Evolutionary conservation across 148 eudicot species (phyloP), one percentile per base, ranked within the genome.

Genomic region (Polygonum maritimum): DNA sequence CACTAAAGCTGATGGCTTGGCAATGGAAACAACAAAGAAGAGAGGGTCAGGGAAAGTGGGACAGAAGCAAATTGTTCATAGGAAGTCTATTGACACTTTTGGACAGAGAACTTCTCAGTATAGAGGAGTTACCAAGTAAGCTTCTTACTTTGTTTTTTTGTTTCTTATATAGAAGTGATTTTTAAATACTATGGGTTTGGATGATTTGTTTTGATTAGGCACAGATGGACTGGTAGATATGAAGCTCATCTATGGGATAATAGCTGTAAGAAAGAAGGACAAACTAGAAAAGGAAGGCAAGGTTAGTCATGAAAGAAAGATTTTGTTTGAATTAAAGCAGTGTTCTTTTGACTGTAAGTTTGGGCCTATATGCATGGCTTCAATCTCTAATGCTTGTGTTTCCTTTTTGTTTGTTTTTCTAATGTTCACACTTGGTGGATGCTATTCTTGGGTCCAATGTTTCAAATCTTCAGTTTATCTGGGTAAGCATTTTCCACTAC

Each of bases 21-120:
- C 75, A 6, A 55, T 81, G 39, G 86, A 79, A 48, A 78, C 84
- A 7, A 92, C 84, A 7, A 92, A 87, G 82, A 90, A 90, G 79
- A 90, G 91, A 81, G 87, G 71, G 45, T 16, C 44, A 36, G 71
- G 71, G 45, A 67, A 82, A 48, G 31, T 76, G 80, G 70, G 71
- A 54, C 71, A 13, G 21, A 83, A 80, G 69, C 79, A 80, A 12
- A 80, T 79, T 72, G 81, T 80, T 60, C 86, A 80, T 65, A 80
- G 86, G 81, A 83, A 83, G 77, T 83, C 83, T 13, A 76, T 83
- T 75, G 86, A 83, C 52, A 72, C 75, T 16, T 72, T 63, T 76
- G 78, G 74, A 48, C 74, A 76, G 26, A 76, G 78, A 19, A 76
- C 78, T 76, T 76, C 78, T 14, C 78, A 76, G 74, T 76, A 76